Conservation (phyloP, 306 rosid genomes). For the Ammopiptanthus mongolicus region DNA sequence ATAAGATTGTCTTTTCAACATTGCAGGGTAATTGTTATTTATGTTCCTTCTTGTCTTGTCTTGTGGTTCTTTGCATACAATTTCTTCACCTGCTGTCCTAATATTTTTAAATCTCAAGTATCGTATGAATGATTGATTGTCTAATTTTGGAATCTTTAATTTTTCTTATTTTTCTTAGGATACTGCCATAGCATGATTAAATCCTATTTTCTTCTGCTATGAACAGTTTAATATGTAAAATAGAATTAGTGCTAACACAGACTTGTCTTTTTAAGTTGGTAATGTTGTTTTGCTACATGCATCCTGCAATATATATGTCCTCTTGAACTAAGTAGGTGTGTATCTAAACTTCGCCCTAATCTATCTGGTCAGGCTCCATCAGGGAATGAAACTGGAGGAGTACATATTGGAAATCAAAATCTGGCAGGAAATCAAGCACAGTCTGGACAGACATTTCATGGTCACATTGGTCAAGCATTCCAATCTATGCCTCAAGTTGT, state of each 20-base stretch:
- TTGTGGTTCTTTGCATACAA: neutral
- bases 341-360: constrained; percentile 31
- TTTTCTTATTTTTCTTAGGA: neutral
- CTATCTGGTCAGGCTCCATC: constrained; percentile 43
- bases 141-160: neutral
- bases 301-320: neutral
- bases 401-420: constrained; percentile 35
- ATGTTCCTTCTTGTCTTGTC: neutral
- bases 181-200: neutral
- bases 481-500: constrained; percentile 60
- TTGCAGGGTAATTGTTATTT: neutral
- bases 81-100: neutral
- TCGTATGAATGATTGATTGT: neutral
- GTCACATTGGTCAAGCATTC: constrained; percentile 36
- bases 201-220: constrained; percentile 1
- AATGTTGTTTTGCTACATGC: neutral
- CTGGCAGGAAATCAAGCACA: constrained; percentile 55
- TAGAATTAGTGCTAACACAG: neutral
- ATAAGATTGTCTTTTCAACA: constrained; percentile 2
- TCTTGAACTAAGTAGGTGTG: constrained; percentile 7
- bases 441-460: constrained; percentile 61
- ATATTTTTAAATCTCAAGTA: neutral
- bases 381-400: constrained; percentile 57
- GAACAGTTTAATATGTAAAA: constrained; percentile 4
- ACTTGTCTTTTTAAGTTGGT: constrained; percentile 1